Conservation (phyloP, 2,329 filamentous ascomycete species). For the Purpureocillium takamizusanense region DNA sequence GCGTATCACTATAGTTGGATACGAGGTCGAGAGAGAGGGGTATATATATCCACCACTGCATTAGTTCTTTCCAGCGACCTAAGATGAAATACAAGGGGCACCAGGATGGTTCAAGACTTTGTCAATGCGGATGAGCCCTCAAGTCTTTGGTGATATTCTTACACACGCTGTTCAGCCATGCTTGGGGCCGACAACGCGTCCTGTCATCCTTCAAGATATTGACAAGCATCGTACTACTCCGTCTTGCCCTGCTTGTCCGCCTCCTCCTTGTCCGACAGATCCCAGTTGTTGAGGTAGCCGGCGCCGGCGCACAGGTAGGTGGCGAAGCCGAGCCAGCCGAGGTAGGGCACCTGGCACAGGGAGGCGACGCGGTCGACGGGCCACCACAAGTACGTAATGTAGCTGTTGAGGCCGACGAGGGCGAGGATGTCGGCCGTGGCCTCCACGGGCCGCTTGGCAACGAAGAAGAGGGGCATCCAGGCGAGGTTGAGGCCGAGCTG, state of each 20-base stretch:
- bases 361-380: constrained; percentile 63
- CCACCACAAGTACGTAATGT: constrained; percentile 68
- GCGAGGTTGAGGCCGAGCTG: constrained; percentile 78
- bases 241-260: constrained; percentile 11
- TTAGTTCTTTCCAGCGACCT: too few species aligned
- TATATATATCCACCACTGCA: too few species aligned
- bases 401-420: constrained; percentile 62
- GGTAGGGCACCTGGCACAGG: constrained; percentile 70
- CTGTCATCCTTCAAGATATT: not conserved
- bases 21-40: too few species aligned
- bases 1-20: too few species aligned
- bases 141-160: too few species aligned
- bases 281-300: constrained; percentile 62
- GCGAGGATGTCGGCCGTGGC: constrained; percentile 69
- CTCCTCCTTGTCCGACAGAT: constrained; percentile 31
- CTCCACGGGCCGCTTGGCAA: constrained; percentile 60
- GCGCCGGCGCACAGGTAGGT: constrained; percentile 71
- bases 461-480: constrained; percentile 93
- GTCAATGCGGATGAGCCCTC: too few species aligned
- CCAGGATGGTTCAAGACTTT: too few species aligned
- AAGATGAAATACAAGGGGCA: too few species aligned
- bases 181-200: not conserved
- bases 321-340: constrained; percentile 80
- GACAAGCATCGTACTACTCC: constrained; percentile 5
- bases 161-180: too few species aligned